A percentile compares a stretch with the other conserved stretches of the same genome.
phyloP scores from a whole-genome alignment of 2,329 filamentous ascomycete genomes.

The Cordyceps cateniannulata region DNA sequence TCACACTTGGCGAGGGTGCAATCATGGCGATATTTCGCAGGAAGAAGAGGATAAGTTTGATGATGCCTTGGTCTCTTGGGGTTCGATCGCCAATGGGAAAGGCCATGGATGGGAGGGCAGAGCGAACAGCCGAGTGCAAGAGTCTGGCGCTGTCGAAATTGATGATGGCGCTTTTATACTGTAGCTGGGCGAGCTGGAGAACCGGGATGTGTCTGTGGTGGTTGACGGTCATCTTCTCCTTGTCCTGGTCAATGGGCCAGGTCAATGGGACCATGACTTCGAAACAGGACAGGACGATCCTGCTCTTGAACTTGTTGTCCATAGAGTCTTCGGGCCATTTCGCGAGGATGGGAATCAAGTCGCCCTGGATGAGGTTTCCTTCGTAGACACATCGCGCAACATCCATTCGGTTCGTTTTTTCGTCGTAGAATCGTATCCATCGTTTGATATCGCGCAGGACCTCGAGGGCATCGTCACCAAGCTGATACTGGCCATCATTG shows the following conservation, averaged over 20 bases:
- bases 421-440: constrained; percentile 93
- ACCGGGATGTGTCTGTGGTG: constrained; percentile 89
- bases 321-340: constrained; percentile 68
- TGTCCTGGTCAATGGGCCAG: constrained; percentile 81
- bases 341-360: constrained; percentile 83
- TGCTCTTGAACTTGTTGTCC: constrained; percentile 68
- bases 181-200: constrained; percentile 77
- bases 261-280: constrained; percentile 89
- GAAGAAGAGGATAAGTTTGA: constrained; percentile 84
- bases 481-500: constrained; percentile 74
- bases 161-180: constrained; percentile 83
- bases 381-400: constrained; percentile 89
- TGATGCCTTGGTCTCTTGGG: constrained; percentile 79
- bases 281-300: constrained; percentile 76
- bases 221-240: constrained; percentile 80
- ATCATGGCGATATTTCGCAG: constrained; percentile 87
- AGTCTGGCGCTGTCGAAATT: constrained; percentile 74
- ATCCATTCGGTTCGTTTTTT: constrained; percentile 88
- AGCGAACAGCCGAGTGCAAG: constrained; percentile 72
- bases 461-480: constrained; percentile 88
- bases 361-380: constrained; percentile 83
- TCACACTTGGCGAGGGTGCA: constrained; percentile 61
- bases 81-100: constrained; percentile 68
- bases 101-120: constrained; percentile 81
- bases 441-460: constrained; percentile 88